phyloP scores from a whole-genome alignment of 2,329 filamentous ascomycete genomes.

The Diplodia corticola region DNA sequence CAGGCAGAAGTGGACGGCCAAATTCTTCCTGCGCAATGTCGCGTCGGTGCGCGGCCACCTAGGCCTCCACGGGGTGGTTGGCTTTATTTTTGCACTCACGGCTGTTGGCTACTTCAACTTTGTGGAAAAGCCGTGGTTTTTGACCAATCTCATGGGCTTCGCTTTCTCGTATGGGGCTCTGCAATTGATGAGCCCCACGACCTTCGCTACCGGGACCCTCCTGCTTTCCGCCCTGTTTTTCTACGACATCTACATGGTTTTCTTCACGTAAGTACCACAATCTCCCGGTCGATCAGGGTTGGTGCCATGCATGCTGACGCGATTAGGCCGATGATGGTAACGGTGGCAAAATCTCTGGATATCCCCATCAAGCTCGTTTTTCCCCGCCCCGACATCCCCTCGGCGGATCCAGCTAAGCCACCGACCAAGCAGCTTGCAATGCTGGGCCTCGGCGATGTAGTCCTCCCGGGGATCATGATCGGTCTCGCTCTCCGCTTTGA shows the following conservation, averaged over 20 bases:
- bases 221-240: constrained; percentile 81
- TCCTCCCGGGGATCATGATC: constrained; percentile 88
- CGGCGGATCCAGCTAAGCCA: constrained; percentile 43
- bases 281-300: neutral
- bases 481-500: constrained; percentile 89
- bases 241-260: constrained; percentile 93
- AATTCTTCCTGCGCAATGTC: constrained; percentile 56
- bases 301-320: constrained; percentile 9
- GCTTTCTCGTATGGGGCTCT: constrained; percentile 83
- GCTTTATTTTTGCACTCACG: constrained; percentile 55
- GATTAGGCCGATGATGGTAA: constrained; percentile 71
- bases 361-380: constrained; percentile 92
- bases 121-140: constrained; percentile 62
- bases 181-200: constrained; percentile 83
- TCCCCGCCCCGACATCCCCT: constrained; percentile 59
- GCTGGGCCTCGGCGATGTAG: constrained; percentile 91
- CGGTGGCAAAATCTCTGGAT: constrained; percentile 84
- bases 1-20: constrained; percentile 53
- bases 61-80: constrained; percentile 55
- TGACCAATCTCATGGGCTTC: constrained; percentile 86
- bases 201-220: constrained; percentile 76
- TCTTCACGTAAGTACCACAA: constrained; percentile 66
- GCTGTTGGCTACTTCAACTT: constrained; percentile 66
- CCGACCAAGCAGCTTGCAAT: constrained; percentile 58
- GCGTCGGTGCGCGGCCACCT: constrained; percentile 54